Base-by-base conservation (phyloP, 75 land plant genomes). In the Azolla pinnata region DNA sequence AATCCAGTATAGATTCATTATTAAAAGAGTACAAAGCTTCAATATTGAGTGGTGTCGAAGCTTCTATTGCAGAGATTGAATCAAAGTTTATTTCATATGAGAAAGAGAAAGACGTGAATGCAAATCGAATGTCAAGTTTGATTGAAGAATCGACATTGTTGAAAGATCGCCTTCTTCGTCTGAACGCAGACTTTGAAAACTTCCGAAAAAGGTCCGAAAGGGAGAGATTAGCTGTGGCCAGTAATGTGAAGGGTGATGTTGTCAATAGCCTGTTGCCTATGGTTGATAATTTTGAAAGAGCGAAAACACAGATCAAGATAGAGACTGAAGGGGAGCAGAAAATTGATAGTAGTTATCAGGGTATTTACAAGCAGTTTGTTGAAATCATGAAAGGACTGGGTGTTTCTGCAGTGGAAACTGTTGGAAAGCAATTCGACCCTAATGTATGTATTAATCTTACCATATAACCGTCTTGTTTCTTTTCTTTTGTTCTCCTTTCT, bases 281-380 rank as follows among this genome's bases (percentile, higher is more conserved):
- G 79, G 79, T 90, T 34, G 99, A 90, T 59, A 86, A 74, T 72
- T 95, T 95, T 76, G 99, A 90, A 67, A 83, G 75, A 72, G 85
- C 88, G 30, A 86, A 78, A 61, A 69, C 73, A 35, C 81, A 90
- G 45, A 44, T 86, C 9, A 83, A 78, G 55, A 79, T 73, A 20
- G 83, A 86, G 66, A 90, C 97, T 1, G 97, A 90, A 17, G 86
- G 67, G 35, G 99, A 90, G 54, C 73, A 65, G 12, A 90, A 82
- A 61, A 95, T 95, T 35, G 78, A 83, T 62, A 68, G 67, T 26
- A 95, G 99, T 64, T 95, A 95, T 65, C 97, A 86, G 61, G 97
- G 97, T 32, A 95, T 95, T 28, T 90, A 95, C 68, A 95, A 90
- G 68, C 97, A 90, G 69, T 86, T 95, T 73, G 97, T 95, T 55